Evolutionary conservation across 2,329 filamentous ascomycete species (phyloP), one percentile per base, ranked within the genome.

Genomic region (Phaeosphaeria sp.): DNA sequence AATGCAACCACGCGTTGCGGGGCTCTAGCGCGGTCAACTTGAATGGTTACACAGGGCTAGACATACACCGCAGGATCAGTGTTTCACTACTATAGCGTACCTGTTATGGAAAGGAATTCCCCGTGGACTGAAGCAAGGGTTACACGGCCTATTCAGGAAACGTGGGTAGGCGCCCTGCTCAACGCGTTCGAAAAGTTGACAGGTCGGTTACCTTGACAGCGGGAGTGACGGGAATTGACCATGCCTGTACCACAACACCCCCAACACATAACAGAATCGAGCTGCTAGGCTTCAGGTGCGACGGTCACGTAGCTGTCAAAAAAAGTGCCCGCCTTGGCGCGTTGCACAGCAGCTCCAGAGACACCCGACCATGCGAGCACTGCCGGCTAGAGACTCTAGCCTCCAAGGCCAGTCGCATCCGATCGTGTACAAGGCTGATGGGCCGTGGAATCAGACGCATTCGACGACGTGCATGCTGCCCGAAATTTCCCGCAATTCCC

Each of bases 161-260:
- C 72, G 72, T 75, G 72, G 70, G 51, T 55, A 67, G 59, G 66
- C 64, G 60, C 59, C 60, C 58, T 69, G 57, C 65, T 59, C 60
- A 63, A 61, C 52, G 54, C 68, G 72, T 53, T 69, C 67, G 62
- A 53, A 46, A 63, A 71, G 67, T 74, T 73, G 71, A 73, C 72
- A 72, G 68, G 60, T 65, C 55, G 62, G 69, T 66, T 65, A 68
- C 65, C 30, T 71, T 55, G 67, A 72, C 68, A 72, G 67, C 71
- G 67, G 69, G 60, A 71, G 64, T 66, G 60, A 63, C 64, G 63
- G 52, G 58, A 62, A 69, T 65, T 72, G 63, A 54, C 68, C 67
- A 74, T 59, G 55, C 64, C 55, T 55, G 67, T 69, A 64, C 27
- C 51, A 68, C 64, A 56, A 44, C 27, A 54, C 46, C 22, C 54